Evolutionary conservation across 2,329 filamentous ascomycete species (phyloP).

Genomic region (Mycosphaerella arachidis): DNA sequence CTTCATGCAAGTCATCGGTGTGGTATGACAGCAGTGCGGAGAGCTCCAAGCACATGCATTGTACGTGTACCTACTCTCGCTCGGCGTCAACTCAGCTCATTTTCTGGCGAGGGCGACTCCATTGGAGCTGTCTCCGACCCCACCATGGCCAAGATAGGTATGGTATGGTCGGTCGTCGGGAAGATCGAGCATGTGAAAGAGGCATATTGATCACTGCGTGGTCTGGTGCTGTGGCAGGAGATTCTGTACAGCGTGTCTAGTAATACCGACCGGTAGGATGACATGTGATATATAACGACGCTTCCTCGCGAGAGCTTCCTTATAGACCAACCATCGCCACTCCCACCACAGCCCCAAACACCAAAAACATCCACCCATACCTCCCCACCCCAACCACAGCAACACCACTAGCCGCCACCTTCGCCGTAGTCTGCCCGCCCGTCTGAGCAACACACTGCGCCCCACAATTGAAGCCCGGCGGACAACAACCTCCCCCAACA

Average conservation of each 20-base stretch:
- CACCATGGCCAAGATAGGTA: not conserved
- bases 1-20: not conserved
- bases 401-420: conserved; percentile 39
- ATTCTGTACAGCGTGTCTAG: too few relatives aligned
- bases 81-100: not conserved
- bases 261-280: too few relatives aligned
- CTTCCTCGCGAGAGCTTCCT: not conserved
- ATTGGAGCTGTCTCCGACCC: not conserved
- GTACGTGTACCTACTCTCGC: not conserved
- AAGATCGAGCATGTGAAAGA: conserved; percentile 5
- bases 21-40: conserved; percentile 7
- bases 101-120: not conserved
- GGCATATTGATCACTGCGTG: not conserved
- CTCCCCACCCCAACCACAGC: conserved; percentile 21
- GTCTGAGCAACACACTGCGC: conserved; percentile 56
- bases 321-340: conserved; percentile 39
- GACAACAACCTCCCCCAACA: conserved; percentile 78
- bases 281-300: not conserved
- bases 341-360: conserved; percentile 30
- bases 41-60: not conserved
- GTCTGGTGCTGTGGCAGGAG: too few relatives aligned
- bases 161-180: not conserved
- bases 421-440: conserved; percentile 52
- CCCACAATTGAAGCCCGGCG: conserved; percentile 69
- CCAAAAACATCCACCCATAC: conserved; percentile 31